These are phyloP conservation scores for Ustilago bromivora DNA, from an alignment of 1,284 basidiomycete genomes.

Conservation along the genomic window DNA sequence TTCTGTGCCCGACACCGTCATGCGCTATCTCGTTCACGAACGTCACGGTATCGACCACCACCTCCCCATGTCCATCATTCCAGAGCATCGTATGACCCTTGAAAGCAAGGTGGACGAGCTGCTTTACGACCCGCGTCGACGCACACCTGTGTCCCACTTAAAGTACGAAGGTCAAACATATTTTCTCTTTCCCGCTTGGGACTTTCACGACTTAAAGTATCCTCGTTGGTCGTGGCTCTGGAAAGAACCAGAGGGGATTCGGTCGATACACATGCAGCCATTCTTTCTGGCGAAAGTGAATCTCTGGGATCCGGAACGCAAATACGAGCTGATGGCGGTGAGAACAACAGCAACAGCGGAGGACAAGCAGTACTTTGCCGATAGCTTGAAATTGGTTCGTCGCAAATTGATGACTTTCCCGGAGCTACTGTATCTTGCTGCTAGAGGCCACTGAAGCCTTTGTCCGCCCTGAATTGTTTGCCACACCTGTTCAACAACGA, in stretches of 20 bases:
- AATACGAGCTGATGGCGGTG: not conserved
- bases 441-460: not conserved
- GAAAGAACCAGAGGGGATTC: not conserved
- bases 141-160: not conserved
- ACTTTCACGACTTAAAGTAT: not conserved
- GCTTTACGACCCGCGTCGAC: not conserved
- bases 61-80: not conserved
- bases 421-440: not conserved
- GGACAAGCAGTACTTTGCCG: not conserved
- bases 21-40: constrained; percentile 9
- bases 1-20: constrained; percentile 1
- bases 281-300: not conserved
- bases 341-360: not conserved
- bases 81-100: not conserved
- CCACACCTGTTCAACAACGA: not conserved
- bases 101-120: constrained; percentile 3
- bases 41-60: constrained; percentile 10
- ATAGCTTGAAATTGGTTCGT: not conserved
- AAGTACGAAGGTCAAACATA: constrained; percentile 1
- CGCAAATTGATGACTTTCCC: not conserved
- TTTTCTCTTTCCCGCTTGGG: constrained; percentile 3
- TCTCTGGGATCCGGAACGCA: not conserved
- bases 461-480: not conserved
- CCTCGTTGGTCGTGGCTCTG: not conserved
- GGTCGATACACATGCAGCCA: not conserved